A percentile compares a stretch with the other conserved stretches of the same genome.
phyloP scores from a whole-genome alignment of 2,329 filamentous ascomycete species.

The Magnaporthiopsis poae region DNA sequence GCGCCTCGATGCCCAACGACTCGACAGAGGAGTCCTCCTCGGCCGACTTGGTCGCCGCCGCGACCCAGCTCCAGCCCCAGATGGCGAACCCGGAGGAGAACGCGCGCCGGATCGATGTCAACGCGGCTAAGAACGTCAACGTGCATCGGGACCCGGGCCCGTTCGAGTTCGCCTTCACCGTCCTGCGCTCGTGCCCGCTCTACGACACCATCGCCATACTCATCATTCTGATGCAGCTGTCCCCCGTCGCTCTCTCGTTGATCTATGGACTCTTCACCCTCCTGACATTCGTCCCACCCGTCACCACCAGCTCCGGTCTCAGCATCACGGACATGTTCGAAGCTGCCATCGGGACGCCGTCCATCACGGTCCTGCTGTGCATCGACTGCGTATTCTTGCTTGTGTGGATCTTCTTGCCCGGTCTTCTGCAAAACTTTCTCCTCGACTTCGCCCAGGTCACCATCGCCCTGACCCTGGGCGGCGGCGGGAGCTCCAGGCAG shows the following conservation, averaged over 20 bases:
- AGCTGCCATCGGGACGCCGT: constrained; percentile 74
- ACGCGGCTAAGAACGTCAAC: constrained; percentile 56
- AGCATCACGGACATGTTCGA: constrained; percentile 89
- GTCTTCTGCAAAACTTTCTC: constrained; percentile 75
- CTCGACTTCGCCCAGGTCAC: constrained; percentile 87
- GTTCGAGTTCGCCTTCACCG: constrained; percentile 70
- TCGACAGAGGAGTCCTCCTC: constrained; percentile 44
- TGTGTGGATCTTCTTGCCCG: constrained; percentile 80
- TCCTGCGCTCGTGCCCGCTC: constrained; percentile 79
- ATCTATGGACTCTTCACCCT: constrained; percentile 89
- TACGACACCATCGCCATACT: constrained; percentile 94
- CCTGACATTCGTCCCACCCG: constrained; percentile 80
- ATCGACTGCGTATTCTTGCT: constrained; percentile 76
- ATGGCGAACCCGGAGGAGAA: constrained; percentile 34
- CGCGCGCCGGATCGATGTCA: constrained; percentile 60
- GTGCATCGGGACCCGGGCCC: constrained; percentile 62
- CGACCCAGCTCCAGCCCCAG: constrained; percentile 19
- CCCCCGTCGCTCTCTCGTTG: constrained; percentile 74
- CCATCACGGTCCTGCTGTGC: constrained; percentile 71
- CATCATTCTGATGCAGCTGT: constrained; percentile 87
- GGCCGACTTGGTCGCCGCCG: constrained; percentile 35
- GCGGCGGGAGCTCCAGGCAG: constrained; percentile 57
- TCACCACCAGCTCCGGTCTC: constrained; percentile 65
- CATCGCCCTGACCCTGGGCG: constrained; percentile 81
- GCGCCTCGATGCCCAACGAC: constrained; percentile 40